These are phyloP conservation scores for Narthecium ossifragum DNA, from an alignment of 106 monocot species.

Conservation along the genomic window DNA sequence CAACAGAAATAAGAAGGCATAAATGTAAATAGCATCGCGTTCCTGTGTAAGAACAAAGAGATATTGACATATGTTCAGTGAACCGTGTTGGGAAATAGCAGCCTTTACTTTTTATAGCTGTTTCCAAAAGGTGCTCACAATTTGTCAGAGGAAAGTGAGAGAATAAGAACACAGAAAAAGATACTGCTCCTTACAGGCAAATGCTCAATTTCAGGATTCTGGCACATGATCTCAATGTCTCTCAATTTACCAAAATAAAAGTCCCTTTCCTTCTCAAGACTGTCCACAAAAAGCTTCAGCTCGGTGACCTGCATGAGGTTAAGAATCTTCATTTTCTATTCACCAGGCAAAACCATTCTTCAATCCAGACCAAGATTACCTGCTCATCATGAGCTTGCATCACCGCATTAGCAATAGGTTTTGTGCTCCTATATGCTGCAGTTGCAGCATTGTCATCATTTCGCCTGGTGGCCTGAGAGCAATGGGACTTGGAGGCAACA, in stretches of 20 bases:
- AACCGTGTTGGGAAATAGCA: no score
- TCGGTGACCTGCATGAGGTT: slow-evolving; percentile 69
- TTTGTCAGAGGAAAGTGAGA: no score
- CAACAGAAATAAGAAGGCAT: background rate
- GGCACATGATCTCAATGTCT: slow-evolving; percentile 88
- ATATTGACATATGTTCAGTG: no score
- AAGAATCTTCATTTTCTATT: slow-evolving; percentile 1
- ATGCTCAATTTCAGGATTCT: slow-evolving; percentile 60
- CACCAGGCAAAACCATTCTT: background rate
- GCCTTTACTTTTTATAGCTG: no score
- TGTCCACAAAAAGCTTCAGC: slow-evolving; percentile 79
- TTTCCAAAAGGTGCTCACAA: no score
- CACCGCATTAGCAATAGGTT: slow-evolving; percentile 21
- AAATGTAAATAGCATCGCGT: no score
- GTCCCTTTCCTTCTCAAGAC: slow-evolving; percentile 95
- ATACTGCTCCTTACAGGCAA: slow-evolving; percentile 68
- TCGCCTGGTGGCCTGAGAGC: slow-evolving; percentile 30
- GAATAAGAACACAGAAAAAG: background rate
- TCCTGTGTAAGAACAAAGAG: no score
- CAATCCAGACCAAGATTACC: slow-evolving; percentile 13
- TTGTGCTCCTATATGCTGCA: slow-evolving; percentile 28
- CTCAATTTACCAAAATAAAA: slow-evolving; percentile 86
- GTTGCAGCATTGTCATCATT: slow-evolving; percentile 33
- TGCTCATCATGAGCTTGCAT: slow-evolving; percentile 58
- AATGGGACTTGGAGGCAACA: slow-evolving; percentile 32